phyloP scores from a whole-genome alignment of 768 basidiomycete genomes.

The Phaeotremella fagi region DNA sequence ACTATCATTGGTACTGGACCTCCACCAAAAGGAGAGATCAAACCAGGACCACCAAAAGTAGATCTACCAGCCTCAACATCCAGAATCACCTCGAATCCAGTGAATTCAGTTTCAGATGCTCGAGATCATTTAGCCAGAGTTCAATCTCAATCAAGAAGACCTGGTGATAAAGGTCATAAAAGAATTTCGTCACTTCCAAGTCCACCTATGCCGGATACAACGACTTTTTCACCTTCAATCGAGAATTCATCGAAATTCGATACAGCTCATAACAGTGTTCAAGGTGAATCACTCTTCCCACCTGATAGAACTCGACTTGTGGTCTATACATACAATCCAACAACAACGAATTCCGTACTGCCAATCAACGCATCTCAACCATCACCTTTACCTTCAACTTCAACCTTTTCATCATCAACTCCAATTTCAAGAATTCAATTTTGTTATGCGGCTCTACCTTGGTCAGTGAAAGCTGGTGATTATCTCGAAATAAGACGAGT shows the following conservation, averaged over 20 bases:
- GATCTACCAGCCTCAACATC: conserved; percentile 21
- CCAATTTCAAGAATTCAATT: conserved; percentile 23
- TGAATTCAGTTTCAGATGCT: conserved; percentile 6
- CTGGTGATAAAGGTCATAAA: conserved; percentile 5
- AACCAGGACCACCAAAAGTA: conserved; percentile 14
- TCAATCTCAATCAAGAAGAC: background rate
- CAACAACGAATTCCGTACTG: background rate
- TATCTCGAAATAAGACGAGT: conserved; percentile 35
- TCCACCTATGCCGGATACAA: conserved; percentile 13
- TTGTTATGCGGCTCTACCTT: conserved; percentile 28
- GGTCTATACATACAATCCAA: conserved; percentile 35
- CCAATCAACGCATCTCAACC: conserved; percentile 14
- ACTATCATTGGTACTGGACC: conserved; percentile 23
- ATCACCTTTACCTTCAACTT: conserved; percentile 25
- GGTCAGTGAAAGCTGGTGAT: conserved; percentile 28
- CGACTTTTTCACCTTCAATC: conserved; percentile 20
- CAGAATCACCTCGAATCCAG: conserved; percentile 14
- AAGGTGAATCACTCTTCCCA: conserved; percentile 3
- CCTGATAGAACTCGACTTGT: conserved; percentile 15
- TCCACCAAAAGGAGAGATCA: conserved; percentile 4
- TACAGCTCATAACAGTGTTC: conserved; percentile 13
- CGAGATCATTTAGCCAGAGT: conserved; percentile 15
- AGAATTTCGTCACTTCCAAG: conserved; percentile 22
- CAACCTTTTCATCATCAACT: conserved; percentile 1
- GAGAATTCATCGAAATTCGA: conserved; percentile 20